Percentiles rank a stretch among this genome's conserved stretches.
Conservation (phyloP, 257 asterid species). For the Solanum clarkiae region DNA sequence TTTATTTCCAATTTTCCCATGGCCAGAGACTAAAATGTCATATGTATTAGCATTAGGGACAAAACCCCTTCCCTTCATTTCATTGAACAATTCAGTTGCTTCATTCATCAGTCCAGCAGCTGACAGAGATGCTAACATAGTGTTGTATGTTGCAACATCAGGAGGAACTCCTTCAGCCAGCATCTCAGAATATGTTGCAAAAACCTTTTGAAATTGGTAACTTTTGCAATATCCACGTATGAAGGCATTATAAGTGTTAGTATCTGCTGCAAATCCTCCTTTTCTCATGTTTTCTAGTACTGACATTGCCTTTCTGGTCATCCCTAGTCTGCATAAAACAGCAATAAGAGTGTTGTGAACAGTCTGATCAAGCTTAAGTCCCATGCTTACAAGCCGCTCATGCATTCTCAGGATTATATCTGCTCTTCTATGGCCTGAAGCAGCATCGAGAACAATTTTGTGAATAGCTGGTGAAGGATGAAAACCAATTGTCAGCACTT, state of each 20-base stretch:
- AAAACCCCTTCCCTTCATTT: conserved; percentile 51
- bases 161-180: conserved; percentile 54
- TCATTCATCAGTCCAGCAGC: conserved; percentile 37
- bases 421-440: conserved; percentile 45
- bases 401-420: conserved; percentile 53
- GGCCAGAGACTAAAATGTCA: conserved; percentile 59
- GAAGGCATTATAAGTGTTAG: conserved; percentile 59
- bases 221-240: conserved; percentile 73
- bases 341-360: conserved; percentile 45
- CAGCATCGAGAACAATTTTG: conserved; percentile 49
- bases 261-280: conserved; percentile 60
- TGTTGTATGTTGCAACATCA: conserved; percentile 50
- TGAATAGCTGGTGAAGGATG: conserved; percentile 47
- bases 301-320: conserved; percentile 66
- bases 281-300: conserved; percentile 52
- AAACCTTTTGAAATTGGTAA: conserved; percentile 44
- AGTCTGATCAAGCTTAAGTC: conserved; percentile 40
- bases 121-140: conserved; percentile 56
- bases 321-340: conserved; percentile 57
- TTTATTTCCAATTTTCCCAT: conserved; percentile 62
- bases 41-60: conserved; percentile 51
- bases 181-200: conserved; percentile 49
- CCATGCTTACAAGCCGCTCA: conserved; percentile 47
- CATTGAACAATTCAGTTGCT: conserved; percentile 33
- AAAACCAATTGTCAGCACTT: conserved; percentile 37